A percentile compares a stretch with the other conserved stretches of the same genome.
phyloP scores from a whole-genome alignment of 1,139 yeast species.

The Nakaseomyces glabratus region DNA sequence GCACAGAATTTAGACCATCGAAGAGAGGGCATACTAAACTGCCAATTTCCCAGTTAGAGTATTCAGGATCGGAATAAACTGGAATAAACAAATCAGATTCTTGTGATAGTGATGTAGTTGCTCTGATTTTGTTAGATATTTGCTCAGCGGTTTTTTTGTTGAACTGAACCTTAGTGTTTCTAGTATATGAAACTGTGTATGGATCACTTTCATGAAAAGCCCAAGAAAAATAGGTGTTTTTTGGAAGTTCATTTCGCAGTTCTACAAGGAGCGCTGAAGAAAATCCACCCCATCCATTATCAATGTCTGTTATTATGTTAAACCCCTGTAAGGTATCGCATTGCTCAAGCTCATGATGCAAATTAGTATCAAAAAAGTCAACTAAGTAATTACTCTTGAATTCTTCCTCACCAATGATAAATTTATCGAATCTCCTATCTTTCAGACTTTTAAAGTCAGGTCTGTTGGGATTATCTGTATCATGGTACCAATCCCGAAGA shows the following conservation, averaged over 20 bases:
- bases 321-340: slow-evolving; percentile 70
- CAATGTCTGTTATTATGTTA: slow-evolving; percentile 57
- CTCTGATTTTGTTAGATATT: slow-evolving; percentile 22
- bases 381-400: slow-evolving; percentile 33
- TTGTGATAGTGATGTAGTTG: slow-evolving; percentile 19
- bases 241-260: slow-evolving; percentile 67
- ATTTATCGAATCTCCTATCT: slow-evolving; percentile 32
- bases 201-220: slow-evolving; percentile 34
- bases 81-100: slow-evolving; percentile 29
- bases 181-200: slow-evolving; percentile 11
- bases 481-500: slow-evolving; percentile 45
- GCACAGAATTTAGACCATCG: slow-evolving; percentile 21
- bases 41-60: slow-evolving; percentile 26
- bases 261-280: slow-evolving; percentile 43
- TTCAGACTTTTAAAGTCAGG: slow-evolving; percentile 25
- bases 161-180: slow-evolving; percentile 9
- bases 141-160: slow-evolving; percentile 11
- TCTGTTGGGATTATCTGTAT: slow-evolving; percentile 29
- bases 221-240: slow-evolving; percentile 52
- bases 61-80: slow-evolving; percentile 15
- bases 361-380: slow-evolving; percentile 49
- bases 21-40: slow-evolving; percentile 19
- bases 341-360: slow-evolving; percentile 62
- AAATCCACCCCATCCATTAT: slow-evolving; percentile 82
- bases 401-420: slow-evolving; percentile 42